Base-by-base conservation (phyloP, 768 basidiomycete genomes). In the Collybia nuda region DNA sequence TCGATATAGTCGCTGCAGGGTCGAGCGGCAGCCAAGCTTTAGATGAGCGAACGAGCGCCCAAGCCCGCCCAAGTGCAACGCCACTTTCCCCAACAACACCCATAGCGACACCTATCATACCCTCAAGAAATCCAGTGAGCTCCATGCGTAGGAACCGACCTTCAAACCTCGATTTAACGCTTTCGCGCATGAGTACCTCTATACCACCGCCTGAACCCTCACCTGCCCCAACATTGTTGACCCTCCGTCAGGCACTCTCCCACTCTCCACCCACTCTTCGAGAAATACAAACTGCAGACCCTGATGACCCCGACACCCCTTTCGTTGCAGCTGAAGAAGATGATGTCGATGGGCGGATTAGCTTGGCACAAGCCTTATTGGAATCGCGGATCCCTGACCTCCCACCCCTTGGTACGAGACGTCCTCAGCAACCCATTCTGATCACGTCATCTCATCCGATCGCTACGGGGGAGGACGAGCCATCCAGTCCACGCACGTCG, bases 31-130 rank as follows among this genome's bases (percentile, higher is more conserved):
- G 88, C 58, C 87, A 86, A 61, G 84, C 85, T 12, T 63, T 93
- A 44, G 90, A 93, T 59, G 90, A 93, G 65, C 81, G 90, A 22
- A 93, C 90, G 0, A 92, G 90, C 62, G 74, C 80, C 9, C 73
- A 73, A 2, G 66, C 72, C 36, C 67, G 73, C 6, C 67, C 67
- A 12, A 67, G 58, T 24, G 53, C 66, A 36, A 58, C 66, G 6
- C 32, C 57, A n/a, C 50, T 59, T 21, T 50, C 63, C 9, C 61
- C 60, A 29, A 28, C 59, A 15, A 63, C 60, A 47, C 56, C 70
- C 45, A 58, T 64, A 29, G 43, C 58, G 32, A 40, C 56, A 12
- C 65, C 62, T 36, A 62, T 72, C 6, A 62, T 59, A 44, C 66
- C 57, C 24, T 62, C 63, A 42, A 72, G 69, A 47, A 55, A 57